phyloP scores from a whole-genome alignment of 2,329 filamentous ascomycete species.

The Shiraia sp. region DNA sequence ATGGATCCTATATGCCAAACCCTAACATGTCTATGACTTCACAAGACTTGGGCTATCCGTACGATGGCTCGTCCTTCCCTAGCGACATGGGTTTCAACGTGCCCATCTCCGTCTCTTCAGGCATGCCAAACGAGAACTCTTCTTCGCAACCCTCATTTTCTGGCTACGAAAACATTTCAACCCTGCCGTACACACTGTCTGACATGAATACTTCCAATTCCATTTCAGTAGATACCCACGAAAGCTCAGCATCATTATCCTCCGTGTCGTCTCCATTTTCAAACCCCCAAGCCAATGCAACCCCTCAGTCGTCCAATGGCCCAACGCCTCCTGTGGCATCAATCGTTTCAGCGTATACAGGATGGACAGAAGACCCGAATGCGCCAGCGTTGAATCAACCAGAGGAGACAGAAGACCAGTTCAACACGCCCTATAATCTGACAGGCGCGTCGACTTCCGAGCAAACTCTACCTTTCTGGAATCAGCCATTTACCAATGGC shows the following conservation, averaged over 20 bases:
- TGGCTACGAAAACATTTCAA: slow-evolving; percentile 31
- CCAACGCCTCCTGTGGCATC: slow-evolving; percentile 41
- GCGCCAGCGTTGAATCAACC: slow-evolving; percentile 24
- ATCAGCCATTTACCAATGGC: slow-evolving; percentile 10
- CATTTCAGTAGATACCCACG: slow-evolving; percentile 28
- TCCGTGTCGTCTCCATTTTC: slow-evolving; percentile 43
- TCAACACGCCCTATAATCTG: slow-evolving; percentile 34
- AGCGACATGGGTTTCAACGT: slow-evolving; percentile 30
- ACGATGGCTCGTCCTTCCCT: slow-evolving; percentile 25
- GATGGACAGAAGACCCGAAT: slow-evolving; percentile 40
- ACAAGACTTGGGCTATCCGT: slow-evolving; percentile 30
- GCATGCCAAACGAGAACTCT: slow-evolving; percentile 25
- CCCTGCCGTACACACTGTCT: slow-evolving; percentile 29
- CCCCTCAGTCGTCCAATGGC: slow-evolving; percentile 38
- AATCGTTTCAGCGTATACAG: slow-evolving; percentile 41
- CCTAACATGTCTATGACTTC: slow-evolving; percentile 24
- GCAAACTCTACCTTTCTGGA: slow-evolving; percentile 37
- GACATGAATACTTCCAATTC: slow-evolving; percentile 27
- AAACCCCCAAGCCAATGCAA: slow-evolving; percentile 33
- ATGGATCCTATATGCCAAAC: slow-evolving; percentile 39
- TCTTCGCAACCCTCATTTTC: slow-evolving; percentile 27
- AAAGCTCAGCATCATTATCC: slow-evolving; percentile 37
- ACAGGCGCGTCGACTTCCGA: slow-evolving; percentile 37
- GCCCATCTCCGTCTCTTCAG: slow-evolving; percentile 28
- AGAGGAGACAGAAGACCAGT: slow-evolving; percentile 34